Percentiles rank a stretch among this genome's conserved stretches.
phyloP scores from a whole-genome alignment of 2,329 filamentous ascomycete species.

The Pseudogymnoascus sp. region DNA sequence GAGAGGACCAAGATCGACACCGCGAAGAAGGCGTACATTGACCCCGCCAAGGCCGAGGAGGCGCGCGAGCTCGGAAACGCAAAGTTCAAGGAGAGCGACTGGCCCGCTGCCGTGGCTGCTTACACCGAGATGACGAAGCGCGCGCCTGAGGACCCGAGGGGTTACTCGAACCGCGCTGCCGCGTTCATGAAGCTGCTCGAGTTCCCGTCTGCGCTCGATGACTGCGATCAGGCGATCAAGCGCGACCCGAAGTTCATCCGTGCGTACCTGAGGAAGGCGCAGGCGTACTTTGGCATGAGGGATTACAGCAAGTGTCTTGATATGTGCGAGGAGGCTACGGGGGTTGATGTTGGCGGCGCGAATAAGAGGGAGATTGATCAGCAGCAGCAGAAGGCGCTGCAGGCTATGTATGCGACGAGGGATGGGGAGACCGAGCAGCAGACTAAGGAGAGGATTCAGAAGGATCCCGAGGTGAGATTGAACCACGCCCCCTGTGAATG shows the following conservation, averaged over 20 bases:
- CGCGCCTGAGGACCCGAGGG: slow-evolving; percentile 81
- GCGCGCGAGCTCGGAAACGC: slow-evolving; percentile 89
- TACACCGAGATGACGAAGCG: slow-evolving; percentile 98
- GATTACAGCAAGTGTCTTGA: slow-evolving; percentile 95
- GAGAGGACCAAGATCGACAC: slow-evolving; percentile 78
- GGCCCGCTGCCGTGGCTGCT: slow-evolving; percentile 87
- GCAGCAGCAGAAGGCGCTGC: slow-evolving; percentile 86
- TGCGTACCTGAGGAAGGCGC: slow-evolving; percentile 92
- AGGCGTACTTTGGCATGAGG: slow-evolving; percentile 94
- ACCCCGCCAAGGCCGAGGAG: slow-evolving; percentile 87
- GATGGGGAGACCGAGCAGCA: slow-evolving; percentile 96
- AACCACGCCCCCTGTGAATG: background rate
- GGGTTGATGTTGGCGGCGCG: slow-evolving; percentile 62
- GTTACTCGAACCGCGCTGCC: slow-evolving; percentile 94
- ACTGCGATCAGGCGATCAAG: slow-evolving; percentile 87
- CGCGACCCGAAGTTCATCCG: slow-evolving; percentile 87
- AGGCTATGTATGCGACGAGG: slow-evolving; percentile 80
- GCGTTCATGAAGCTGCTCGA: slow-evolving; percentile 95
- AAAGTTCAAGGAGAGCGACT: slow-evolving; percentile 95
- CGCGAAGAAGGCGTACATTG: slow-evolving; percentile 73
- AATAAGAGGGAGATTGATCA: slow-evolving; percentile 88
- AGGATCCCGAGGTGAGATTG: slow-evolving; percentile 73
- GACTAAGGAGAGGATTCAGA: slow-evolving; percentile 82
- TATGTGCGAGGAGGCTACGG: slow-evolving; percentile 70
- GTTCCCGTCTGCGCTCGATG: slow-evolving; percentile 86